Conservation (phyloP, 2,329 filamentous ascomycete species). For the Ophiostoma angusticollis region DNA sequence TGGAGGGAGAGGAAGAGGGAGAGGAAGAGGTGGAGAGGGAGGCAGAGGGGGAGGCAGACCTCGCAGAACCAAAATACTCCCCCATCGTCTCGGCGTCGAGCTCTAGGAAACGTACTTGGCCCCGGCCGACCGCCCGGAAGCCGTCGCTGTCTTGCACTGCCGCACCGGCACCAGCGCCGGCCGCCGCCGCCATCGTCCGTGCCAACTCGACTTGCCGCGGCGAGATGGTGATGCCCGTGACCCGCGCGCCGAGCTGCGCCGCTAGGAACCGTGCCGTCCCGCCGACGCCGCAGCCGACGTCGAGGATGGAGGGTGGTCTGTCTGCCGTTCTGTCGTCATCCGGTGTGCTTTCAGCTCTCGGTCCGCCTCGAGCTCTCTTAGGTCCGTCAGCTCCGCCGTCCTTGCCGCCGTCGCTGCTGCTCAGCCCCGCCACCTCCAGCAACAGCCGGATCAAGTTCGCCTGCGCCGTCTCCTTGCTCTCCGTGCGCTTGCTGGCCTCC, state of each 20-base stretch:
- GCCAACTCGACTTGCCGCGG: constrained; percentile 46
- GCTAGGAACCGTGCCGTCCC: constrained; percentile 46
- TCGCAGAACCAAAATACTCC: constrained; percentile 39
- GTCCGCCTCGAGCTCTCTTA: too few relatives aligned
- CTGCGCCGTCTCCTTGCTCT: constrained; percentile 46
- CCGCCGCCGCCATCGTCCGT: constrained; percentile 31
- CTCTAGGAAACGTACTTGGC: constrained; percentile 41
- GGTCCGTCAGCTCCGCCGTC: constrained; percentile 12
- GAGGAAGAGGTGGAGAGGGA: too few relatives aligned
- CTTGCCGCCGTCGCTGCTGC: constrained; percentile 14
- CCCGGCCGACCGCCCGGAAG: constrained; percentile 28
- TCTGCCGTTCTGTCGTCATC: too few relatives aligned
- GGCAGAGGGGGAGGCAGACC: too few relatives aligned
- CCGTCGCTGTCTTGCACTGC: constrained; percentile 16
- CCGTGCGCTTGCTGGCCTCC: constrained; percentile 28
- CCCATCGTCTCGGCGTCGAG: constrained; percentile 50
- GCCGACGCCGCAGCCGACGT: constrained; percentile 49
- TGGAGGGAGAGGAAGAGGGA: too few relatives aligned
- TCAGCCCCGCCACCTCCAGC: constrained; percentile 32
- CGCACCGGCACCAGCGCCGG: constrained; percentile 15
- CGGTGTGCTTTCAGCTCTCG: too few relatives aligned
- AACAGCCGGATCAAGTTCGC: constrained; percentile 43
- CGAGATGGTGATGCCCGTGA: constrained; percentile 49
- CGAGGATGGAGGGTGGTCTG: too few relatives aligned
- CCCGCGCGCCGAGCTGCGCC: constrained; percentile 34